Evolutionary conservation across 2,329 filamentous ascomycete genomes (phyloP).

Genomic region (Corinectria fuckeliana): DNA sequence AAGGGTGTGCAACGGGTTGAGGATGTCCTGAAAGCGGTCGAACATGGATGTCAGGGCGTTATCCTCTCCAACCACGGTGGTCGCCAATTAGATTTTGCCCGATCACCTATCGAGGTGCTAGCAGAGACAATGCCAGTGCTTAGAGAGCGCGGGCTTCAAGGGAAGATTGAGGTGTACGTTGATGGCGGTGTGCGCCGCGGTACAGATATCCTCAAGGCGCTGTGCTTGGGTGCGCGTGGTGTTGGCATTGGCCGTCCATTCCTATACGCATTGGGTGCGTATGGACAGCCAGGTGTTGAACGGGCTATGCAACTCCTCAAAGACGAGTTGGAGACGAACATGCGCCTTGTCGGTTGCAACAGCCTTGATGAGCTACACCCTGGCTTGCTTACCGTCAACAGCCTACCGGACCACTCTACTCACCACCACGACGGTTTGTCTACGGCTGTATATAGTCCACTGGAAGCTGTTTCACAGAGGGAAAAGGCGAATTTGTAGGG

Average conservation of each 20-base stretch:
- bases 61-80: constrained; percentile 97
- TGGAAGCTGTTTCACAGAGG: constrained; percentile 59
- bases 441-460: constrained; percentile 57
- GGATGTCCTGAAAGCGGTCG: constrained; percentile 85
- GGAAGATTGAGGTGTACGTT: constrained; percentile 84
- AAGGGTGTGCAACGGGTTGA: constrained; percentile 98
- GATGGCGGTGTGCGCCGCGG: constrained; percentile 90
- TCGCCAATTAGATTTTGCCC: constrained; percentile 89
- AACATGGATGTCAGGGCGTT: constrained; percentile 83
- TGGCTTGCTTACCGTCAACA: constrained; percentile 78
- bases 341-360: constrained; percentile 87
- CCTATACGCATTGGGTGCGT: constrained; percentile 93
- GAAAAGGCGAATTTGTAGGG: constrained; percentile 60
- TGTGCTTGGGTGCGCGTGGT: constrained; percentile 89
- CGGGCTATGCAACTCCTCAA: constrained; percentile 90
- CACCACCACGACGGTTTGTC: constrained; percentile 58
- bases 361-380: constrained; percentile 80
- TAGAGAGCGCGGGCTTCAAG: constrained; percentile 73
- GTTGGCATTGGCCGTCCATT: constrained; percentile 96
- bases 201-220: constrained; percentile 93
- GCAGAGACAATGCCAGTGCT: constrained; percentile 93
- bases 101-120: constrained; percentile 86
- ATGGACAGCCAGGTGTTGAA: constrained; percentile 86
- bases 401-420: constrained; percentile 62
- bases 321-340: constrained; percentile 99